phyloP scores from a whole-genome alignment of 768 basidiomycete genomes.

The Naganishia onofrii region DNA sequence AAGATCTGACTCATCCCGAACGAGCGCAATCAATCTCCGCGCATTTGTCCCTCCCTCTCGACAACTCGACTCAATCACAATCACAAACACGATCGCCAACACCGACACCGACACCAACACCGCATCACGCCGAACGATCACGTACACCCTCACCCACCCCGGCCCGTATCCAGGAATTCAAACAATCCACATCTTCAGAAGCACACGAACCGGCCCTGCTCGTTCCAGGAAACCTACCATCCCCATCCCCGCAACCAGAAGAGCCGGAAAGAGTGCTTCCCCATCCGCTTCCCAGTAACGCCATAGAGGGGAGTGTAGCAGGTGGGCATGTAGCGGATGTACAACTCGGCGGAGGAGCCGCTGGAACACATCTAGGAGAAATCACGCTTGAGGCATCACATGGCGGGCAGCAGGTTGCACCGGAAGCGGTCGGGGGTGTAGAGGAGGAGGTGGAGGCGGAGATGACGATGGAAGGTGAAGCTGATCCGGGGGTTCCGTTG shows the following conservation, averaged over 20 bases:
- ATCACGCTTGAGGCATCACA: not conserved
- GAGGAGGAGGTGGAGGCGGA: too few relatives aligned
- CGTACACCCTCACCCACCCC: constrained; percentile 6
- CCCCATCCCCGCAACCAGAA: constrained; percentile 5
- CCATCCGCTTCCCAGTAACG: constrained; percentile 2
- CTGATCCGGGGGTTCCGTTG: constrained; percentile 15
- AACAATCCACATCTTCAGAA: not conserved
- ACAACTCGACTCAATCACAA: not conserved
- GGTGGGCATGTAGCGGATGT: constrained; percentile 3
- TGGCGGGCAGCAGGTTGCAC: too few relatives aligned
- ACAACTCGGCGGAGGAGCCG: constrained; percentile 2
- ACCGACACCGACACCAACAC: not conserved
- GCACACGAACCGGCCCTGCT: not conserved
- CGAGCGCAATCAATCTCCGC: not conserved
- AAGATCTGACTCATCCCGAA: not conserved
- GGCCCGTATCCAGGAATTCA: constrained; percentile 7
- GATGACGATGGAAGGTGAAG: constrained; percentile 24
- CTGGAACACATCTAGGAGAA: not conserved
- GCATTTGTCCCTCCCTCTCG: not conserved
- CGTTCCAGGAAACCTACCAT: constrained; percentile 9
- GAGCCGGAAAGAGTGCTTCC: not conserved
- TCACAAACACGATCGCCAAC: not conserved
- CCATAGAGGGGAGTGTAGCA: not conserved
- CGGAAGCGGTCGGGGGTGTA: not conserved
- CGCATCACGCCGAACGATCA: not conserved